Base-by-base conservation (phyloP, 2,329 filamentous ascomycete genomes). In the Cryphonectria carpinicola region DNA sequence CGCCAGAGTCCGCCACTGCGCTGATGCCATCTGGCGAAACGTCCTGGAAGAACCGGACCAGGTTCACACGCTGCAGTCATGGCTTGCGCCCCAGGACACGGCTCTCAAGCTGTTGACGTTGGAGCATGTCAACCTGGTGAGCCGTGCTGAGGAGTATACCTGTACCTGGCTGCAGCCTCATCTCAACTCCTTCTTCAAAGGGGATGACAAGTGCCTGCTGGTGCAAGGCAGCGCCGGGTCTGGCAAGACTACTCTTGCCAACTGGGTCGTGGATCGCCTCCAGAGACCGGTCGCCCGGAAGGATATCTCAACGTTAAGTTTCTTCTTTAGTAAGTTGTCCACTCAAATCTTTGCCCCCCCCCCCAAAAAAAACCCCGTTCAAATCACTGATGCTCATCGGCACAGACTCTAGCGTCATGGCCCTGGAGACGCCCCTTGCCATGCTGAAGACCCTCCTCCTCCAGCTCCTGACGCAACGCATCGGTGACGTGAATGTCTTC, bases 161-260 rank as follows among this genome's bases (percentile, higher is more conserved):
- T 65, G 63, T 17, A 54, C 63, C 28, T 65, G 63, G 63, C 28
- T 65, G 46, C 63, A 65, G 46, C 41, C 63, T 22, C 41, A 65
- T 39, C 46, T 65, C 43, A n/a, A 65, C 63, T 35, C 43, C 63
- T 65, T 65, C 63, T 65, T 65, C 63, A 54, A 65, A 46, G 63
- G 63, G 19, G 28, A 54, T 32, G 63, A 39, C 43, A 65, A 65
- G 28, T 65, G 63, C 32, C 22, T 65, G 39, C 63, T 65, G 11
- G 46, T 65, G 3, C 63, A 65, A 32, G 63, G 63, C 13, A 65
- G 39, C 10, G 63, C 63, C 11, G 63, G 63, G 2, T 65, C 46
- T n/a, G 63, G 63, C 5, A 65, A 65, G 63, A 65, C 63, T 4
- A 65, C 63, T 32, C 41, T 65, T 3, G 63, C 63, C 6, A 65